These are phyloP conservation scores for Pisolithus thermaeus DNA, from an alignment of 1,284 basidiomycete species.

Conservation along the genomic window DNA sequence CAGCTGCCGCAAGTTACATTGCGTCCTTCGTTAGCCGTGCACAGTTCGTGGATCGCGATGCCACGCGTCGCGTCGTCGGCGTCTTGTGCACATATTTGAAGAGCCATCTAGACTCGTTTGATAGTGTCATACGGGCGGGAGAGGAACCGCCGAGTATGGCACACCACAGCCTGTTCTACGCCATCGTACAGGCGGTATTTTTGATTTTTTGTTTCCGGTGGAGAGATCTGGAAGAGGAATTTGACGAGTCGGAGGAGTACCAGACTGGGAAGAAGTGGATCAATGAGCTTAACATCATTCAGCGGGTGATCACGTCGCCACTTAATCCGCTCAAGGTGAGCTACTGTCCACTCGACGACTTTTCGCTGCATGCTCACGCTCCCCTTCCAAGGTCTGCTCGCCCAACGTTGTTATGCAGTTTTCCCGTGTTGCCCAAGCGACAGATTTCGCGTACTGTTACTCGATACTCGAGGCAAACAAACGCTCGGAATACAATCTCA, in stretches of 20 bases:
- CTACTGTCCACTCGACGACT: background rate
- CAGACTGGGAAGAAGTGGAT: slow-evolving; percentile 70
- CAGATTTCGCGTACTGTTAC: slow-evolving; percentile 93
- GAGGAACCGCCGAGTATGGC: slow-evolving; percentile 34
- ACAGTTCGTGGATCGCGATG: slow-evolving; percentile 74
- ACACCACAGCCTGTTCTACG: slow-evolving; percentile 83
- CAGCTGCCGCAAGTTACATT: slow-evolving; percentile 88
- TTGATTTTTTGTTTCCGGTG: slow-evolving; percentile 98
- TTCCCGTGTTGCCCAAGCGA: slow-evolving; percentile 87
- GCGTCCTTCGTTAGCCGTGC: slow-evolving; percentile 92
- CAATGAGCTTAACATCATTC: slow-evolving; percentile 72
- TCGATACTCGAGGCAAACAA: slow-evolving; percentile 87
- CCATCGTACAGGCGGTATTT: slow-evolving; percentile 89
- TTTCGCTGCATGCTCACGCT: background rate
- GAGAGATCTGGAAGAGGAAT: slow-evolving; percentile 75
- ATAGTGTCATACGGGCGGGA: slow-evolving; percentile 43
- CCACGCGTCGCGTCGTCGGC: slow-evolving; percentile 71
- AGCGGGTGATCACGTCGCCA: slow-evolving; percentile 75
- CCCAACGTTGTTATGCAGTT: slow-evolving; percentile 90
- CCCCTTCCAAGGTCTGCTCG: slow-evolving; percentile 69
- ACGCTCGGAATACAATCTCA: slow-evolving; percentile 42
- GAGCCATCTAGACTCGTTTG: slow-evolving; percentile 68
- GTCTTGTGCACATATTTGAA: slow-evolving; percentile 84
- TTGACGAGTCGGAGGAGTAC: slow-evolving; percentile 45
- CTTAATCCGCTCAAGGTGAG: slow-evolving; percentile 87